Base-by-base conservation (phyloP, 345 rosid species). In the Salix suchowensis region DNA sequence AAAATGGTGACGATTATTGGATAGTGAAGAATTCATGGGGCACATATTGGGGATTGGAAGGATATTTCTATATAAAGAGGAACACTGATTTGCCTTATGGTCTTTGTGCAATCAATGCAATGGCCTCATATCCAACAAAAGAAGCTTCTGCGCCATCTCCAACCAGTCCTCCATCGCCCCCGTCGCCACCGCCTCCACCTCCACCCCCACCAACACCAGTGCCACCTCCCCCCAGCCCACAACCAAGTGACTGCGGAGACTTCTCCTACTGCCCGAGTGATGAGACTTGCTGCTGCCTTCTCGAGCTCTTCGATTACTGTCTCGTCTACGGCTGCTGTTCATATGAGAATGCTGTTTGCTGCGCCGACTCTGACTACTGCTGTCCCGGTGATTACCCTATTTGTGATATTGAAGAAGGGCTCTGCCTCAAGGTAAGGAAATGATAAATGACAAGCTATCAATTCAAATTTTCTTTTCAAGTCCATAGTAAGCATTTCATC, bases 21-120 rank as follows among this genome's bases (percentile, higher is more conserved):
- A 88, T 94, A 6, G 93, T 87, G 78, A 92, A 86, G 76, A 92
- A 94, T 71, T 94, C 97, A 1, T 90, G 97, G 94, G 97, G 97
- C 28, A 87, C 93, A 15, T 84, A 78, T 8, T 91, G 97, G 97
- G 97, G 97, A 14, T 69, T 87, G 4, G 80, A 85, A 0, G 94
- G 92, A 24, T 91, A 90, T 52, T 84, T 91, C 61, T 84, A 86
- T 64, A 15, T 91, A 6, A 74, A 39, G 46, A 88, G 97, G 71
- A 76, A 87, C 80, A 76, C 83, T 18, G 52, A 65, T 32, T 61
- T 81, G 30, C 13, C 55, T 9, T 83, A 87, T 66, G 97, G 97
- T 62, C 76, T 77, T 23, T 91, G 97, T 26, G 97, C 90, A 18
- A 78, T 91, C 68, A 87, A 90, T 71, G 91, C 91, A 28, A 85